Evolutionary conservation across 345 rosid genomes (phyloP).

Genomic region (Atalantia buxifolia): DNA sequence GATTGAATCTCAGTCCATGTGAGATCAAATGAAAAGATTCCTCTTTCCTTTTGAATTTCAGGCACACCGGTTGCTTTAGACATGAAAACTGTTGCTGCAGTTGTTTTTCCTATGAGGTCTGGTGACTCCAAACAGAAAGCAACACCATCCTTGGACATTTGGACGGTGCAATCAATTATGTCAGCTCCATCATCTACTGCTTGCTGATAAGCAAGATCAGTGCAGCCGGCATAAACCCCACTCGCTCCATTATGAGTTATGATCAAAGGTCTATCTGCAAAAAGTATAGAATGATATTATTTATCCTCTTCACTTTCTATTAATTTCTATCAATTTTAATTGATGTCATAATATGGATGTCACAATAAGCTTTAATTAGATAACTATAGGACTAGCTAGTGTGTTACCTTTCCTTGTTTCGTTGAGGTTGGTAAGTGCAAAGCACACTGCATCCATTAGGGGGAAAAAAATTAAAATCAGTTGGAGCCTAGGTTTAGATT

Average conservation of each 20-base stretch:
- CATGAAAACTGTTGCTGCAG: slow-evolving; percentile 53
- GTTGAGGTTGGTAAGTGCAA: slow-evolving; percentile 29
- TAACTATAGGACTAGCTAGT: neutral
- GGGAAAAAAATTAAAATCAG: neutral
- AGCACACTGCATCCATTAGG: slow-evolving; percentile 55
- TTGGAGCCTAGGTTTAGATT: too few species aligned
- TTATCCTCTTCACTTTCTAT: neutral
- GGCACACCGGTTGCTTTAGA: slow-evolving; percentile 47
- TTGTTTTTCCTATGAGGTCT: slow-evolving; percentile 59
- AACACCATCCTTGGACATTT: slow-evolving; percentile 79
- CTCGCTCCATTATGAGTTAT: slow-evolving; percentile 88
- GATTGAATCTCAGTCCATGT: slow-evolving; percentile 83
- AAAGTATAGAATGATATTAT: neutral
- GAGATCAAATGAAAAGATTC: slow-evolving; percentile 85
- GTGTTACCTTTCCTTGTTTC: slow-evolving; percentile 35
- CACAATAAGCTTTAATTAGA: neutral
- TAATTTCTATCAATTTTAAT: neutral
- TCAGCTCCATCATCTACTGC: slow-evolving; percentile 78
- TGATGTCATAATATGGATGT: neutral
- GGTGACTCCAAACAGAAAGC: slow-evolving; percentile 69
- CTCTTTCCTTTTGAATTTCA: slow-evolving; percentile 59
- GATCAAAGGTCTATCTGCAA: slow-evolving; percentile 43
- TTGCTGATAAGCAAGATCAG: slow-evolving; percentile 77
- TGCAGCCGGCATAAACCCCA: slow-evolving; percentile 75
- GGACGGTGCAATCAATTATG: slow-evolving; percentile 77